Conservation (phyloP, 2,329 filamentous ascomycete species). For the Dactylellina sp. region DNA sequence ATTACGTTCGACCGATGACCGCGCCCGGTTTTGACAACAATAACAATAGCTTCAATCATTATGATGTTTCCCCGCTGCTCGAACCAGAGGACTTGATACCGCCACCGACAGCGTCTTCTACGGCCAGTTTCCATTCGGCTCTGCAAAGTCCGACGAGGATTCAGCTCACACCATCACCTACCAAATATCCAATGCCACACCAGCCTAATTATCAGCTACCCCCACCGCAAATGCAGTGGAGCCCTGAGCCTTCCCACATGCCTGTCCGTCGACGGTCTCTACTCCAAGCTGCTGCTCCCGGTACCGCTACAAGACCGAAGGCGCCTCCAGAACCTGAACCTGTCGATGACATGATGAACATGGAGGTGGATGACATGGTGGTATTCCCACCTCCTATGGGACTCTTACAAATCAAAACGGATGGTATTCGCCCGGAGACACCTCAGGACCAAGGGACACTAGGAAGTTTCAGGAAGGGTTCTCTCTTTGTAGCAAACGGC, state of each 20-base stretch:
- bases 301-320: constrained; percentile 48
- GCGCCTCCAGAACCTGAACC: constrained; percentile 29
- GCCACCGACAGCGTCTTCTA: constrained; percentile 51
- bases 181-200: constrained; percentile 26
- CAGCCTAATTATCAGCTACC: constrained; percentile 17
- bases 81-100: constrained; percentile 45
- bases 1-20: constrained; percentile 42
- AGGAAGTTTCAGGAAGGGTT: constrained; percentile 37
- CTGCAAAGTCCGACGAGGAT: constrained; percentile 51
- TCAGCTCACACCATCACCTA: constrained; percentile 46
- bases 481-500: constrained; percentile 47
- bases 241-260: constrained; percentile 36
- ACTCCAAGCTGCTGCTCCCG: constrained; percentile 50
- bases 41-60: constrained; percentile 10
- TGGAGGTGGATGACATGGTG: constrained; percentile 14
- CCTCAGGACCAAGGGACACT: constrained; percentile 48
- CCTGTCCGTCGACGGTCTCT: constrained; percentile 43
- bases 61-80: constrained; percentile 37
- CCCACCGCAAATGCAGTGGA: constrained; percentile 23
- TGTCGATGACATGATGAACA: constrained; percentile 7
- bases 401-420: constrained; percentile 15
- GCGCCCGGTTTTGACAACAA: constrained; percentile 24
- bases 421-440: constrained; percentile 39
- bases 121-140: constrained; percentile 55
- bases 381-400: constrained; percentile 23